Conservation (phyloP, 176 grass and related monocot genomes). For the Triticum dicoccoides region DNA sequence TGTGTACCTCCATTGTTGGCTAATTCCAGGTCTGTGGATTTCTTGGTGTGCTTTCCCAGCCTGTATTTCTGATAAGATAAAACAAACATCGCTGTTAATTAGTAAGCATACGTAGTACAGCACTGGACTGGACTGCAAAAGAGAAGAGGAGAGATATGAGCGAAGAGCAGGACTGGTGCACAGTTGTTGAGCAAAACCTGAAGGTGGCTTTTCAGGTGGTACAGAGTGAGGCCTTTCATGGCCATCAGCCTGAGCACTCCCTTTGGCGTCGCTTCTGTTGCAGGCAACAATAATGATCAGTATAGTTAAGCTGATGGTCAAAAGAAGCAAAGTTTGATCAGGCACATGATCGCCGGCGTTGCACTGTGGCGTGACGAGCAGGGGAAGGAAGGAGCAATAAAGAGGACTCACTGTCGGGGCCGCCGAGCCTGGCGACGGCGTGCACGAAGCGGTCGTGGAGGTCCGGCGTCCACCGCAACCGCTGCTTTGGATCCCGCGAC, state of each 20-base stretch:
- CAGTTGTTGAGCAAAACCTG: slow-evolving; percentile 52
- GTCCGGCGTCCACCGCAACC: slow-evolving; percentile 90
- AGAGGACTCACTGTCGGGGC: slow-evolving; percentile 68
- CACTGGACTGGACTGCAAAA: not conserved
- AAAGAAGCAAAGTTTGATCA: not conserved
- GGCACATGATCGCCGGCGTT: not conserved
- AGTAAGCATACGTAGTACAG: not conserved
- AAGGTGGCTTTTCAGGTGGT: slow-evolving; percentile 96
- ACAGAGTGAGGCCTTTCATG: slow-evolving; percentile 78
- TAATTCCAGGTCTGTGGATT: slow-evolving; percentile 34
- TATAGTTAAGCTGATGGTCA: not conserved
- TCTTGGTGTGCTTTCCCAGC: slow-evolving; percentile 51
- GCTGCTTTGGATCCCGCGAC: slow-evolving; percentile 60
- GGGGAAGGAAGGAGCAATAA: not conserved
- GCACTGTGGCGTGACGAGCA: not conserved
- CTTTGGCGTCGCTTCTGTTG: slow-evolving; percentile 86
- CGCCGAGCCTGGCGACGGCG: slow-evolving; percentile 85
- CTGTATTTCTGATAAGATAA: slow-evolving; percentile 65
- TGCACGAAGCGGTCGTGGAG: slow-evolving; percentile 89
- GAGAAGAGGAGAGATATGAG: not conserved
- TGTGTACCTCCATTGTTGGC: slow-evolving; percentile 29
- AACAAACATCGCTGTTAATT: not conserved
- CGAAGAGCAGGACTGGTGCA: not conserved
- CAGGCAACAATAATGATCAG: not conserved
- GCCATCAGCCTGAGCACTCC: slow-evolving; percentile 80